Base-by-base conservation (phyloP, 73 alveolate species). In the Paramecium pentaurelia region DNA sequence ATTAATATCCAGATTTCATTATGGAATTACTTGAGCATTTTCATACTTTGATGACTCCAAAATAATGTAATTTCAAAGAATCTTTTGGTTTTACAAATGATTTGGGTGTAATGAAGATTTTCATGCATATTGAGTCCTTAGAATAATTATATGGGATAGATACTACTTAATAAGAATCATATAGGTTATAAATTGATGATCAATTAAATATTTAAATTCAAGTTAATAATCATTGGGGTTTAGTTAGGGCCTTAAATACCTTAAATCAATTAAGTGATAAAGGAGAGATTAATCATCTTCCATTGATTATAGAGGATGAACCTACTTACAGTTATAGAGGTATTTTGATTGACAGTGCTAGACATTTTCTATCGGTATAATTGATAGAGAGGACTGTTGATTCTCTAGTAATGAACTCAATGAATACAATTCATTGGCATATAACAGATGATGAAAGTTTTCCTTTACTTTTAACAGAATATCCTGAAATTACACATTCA, bases 281-380 rank as follows among this genome's bases (percentile, higher is more conserved):
- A 36, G 42, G 93, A 59, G 51, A 71, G 38, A 64, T 93, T 1
- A 44, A 59, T 37, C 16, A 54, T 28, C 80, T 94, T 6, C 98
- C 99, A 11, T 60, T 94, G 28, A 14, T 37, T 16, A 92, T 93
- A 27, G 86, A 93, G 30, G 97, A 96, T 77, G n/a, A 11, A 40
- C 10, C 42, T 1, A 90, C 96, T 60, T 97, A 88, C 77, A 60
- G 92, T 28, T 95, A 97, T 92, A 93, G 98, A 86, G 99, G 99
- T n/a, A 86, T 97, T 37, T 93, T 97, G 97, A 73, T 97, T 36
- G 99, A 97, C 45, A 96, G 96, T 40, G 90, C 98, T 9, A 93
- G 99, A 90, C 97, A 93, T 54, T 97, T 88, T 86, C 88, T 89
- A 71, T 42, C 95, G 8, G 93, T 92, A 1, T 60, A 73, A 45